These are phyloP conservation scores for Puccinia brachypodii DNA, from an alignment of 1,284 basidiomycete genomes.

Conservation along the genomic window DNA sequence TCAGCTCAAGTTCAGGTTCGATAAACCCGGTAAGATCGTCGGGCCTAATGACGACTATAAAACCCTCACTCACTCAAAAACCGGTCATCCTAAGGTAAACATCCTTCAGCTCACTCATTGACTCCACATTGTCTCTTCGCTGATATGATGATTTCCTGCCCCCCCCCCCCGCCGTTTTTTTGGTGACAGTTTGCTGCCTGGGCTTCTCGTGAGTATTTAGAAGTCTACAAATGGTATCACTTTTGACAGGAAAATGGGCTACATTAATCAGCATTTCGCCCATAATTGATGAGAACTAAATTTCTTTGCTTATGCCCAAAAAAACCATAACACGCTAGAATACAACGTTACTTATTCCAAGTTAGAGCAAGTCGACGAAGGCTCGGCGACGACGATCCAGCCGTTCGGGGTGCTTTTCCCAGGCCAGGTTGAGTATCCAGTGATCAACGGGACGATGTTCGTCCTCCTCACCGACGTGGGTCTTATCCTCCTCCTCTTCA, in stretches of 20 bases:
- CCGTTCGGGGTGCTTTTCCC: conserved; percentile 20
- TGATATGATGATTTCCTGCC: conserved; percentile 9
- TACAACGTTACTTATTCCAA: conserved; percentile 50
- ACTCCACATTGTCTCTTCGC: neutral
- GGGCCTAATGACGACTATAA: conserved; percentile 64
- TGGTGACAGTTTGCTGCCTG: conserved; percentile 36
- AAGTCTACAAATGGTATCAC: too few relatives aligned
- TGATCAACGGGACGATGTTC: conserved; percentile 64
- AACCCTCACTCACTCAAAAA: conserved; percentile 60
- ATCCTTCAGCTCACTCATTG: conserved; percentile 51
- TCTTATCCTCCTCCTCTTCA: neutral
- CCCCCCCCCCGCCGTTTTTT: neutral
- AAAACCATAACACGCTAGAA: conserved; percentile 14
- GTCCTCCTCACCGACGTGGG: conserved; percentile 62
- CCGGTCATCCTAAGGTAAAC: conserved; percentile 60
- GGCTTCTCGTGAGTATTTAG: conserved; percentile 34
- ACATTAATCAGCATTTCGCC: too few relatives aligned
- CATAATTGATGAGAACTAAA: too few relatives aligned
- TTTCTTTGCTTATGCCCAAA: conserved; percentile 41
- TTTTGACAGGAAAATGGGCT: too few relatives aligned
- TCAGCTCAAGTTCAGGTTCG: conserved; percentile 64
- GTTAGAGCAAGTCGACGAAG: conserved; percentile 59
- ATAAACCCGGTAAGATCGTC: conserved; percentile 63
- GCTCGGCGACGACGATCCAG: conserved; percentile 24
- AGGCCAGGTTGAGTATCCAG: conserved; percentile 28